Base-by-base conservation (phyloP, 1,284 basidiomycete species). In the Hemileia vastatrix region DNA sequence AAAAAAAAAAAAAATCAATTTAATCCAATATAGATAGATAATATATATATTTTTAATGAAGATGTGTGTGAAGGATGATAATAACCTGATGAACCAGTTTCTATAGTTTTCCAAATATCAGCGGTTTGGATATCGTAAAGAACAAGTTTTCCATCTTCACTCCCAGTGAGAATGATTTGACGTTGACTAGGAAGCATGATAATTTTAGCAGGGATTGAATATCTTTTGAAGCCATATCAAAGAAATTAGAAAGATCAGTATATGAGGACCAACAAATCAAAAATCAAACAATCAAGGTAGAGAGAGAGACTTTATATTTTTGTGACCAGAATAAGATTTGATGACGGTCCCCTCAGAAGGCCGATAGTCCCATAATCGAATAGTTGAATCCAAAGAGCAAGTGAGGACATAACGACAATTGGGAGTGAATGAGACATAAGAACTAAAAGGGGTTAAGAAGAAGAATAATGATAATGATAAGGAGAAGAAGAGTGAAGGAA, bases 81-180 rank as follows among this genome's bases (percentile, higher is more conserved):
- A n/a, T n/a, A n/a, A n/a, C n/a, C n/a, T n/a, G n/a, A n/a, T n/a
- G n/a, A n/a, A n/a, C n/a, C n/a, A n/a, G n/a, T n/a, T n/a, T n/a
- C n/a, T n/a, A n/a, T n/a, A n/a, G n/a, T n/a, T n/a, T n/a, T n/a
- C n/a, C n/a, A n/a, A n/a, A n/a, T n/a, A n/a, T n/a, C n/a, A n/a
- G n/a, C n/a, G n/a, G 83, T 86, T 76, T 96, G 92, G 57, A 97
- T 73, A 75, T 96, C 88, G 91, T 92, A 98, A 23, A 95, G 78
- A 66, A 88, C 86, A 13, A 94, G 78, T 69, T 87, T 88, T 65
- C 83, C 82, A 72, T 97, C 92, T 78, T 97, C 94, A 60, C 88
- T 90, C 0, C 93, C 94, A 55, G 87, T 84, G 4, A 94, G 81
- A 53, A 98, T 82, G 74, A 85, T 86, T 67, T 83, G 82, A 3